Conservation (phyloP, 164 flowering plant genomes). For the Macadamia tetraphylla region DNA sequence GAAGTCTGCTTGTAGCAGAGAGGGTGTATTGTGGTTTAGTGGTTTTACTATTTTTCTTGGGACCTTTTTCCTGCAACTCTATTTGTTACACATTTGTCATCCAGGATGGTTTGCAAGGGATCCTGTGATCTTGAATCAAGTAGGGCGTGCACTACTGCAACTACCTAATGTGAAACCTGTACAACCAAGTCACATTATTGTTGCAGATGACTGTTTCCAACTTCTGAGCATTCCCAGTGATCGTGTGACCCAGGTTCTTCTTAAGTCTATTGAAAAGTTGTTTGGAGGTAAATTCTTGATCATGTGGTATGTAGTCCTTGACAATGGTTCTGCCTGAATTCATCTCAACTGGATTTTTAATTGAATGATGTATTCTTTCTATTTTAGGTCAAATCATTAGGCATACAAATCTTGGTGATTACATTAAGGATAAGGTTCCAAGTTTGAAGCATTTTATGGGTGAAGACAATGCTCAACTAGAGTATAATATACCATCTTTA, state of each 20-base stretch:
- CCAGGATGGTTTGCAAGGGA: constrained; percentile 95
- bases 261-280: constrained; percentile 47
- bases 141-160: constrained; percentile 62
- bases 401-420: constrained; percentile 60
- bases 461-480: constrained; percentile 42
- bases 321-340: not conserved
- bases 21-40: too few species aligned
- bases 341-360: not conserved
- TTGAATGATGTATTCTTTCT: constrained; percentile 4
- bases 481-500: constrained; percentile 35
- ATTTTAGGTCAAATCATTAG: constrained; percentile 62
- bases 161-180: constrained; percentile 19
- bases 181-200: constrained; percentile 45
- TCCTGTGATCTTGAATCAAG: constrained; percentile 52
- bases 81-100: too few species aligned
- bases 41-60: too few species aligned
- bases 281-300: constrained; percentile 55
- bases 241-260: constrained; percentile 35
- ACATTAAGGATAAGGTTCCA: constrained; percentile 60
- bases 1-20: too few species aligned
- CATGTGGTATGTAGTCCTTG: not conserved
- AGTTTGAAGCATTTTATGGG: constrained; percentile 51
- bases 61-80: too few species aligned
- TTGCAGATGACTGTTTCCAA: constrained; percentile 81
- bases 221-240: constrained; percentile 50